Evolutionary conservation across 176 grass and related monocot genomes (phyloP).

Genomic region (Elymus sibiricus): DNA sequence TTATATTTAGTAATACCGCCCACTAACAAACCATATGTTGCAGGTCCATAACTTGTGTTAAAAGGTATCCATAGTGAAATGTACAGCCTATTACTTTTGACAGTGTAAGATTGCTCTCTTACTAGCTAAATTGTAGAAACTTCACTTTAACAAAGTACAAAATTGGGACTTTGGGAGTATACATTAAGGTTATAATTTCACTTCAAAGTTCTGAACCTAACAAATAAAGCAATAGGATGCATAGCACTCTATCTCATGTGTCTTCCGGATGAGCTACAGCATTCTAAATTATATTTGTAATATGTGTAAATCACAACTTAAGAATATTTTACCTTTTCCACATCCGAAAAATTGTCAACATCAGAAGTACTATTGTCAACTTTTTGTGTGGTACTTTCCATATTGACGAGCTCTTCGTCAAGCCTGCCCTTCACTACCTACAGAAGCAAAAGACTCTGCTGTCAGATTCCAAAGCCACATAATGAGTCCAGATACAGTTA

Average conservation of each 20-base stretch:
- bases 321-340: conserved; percentile 38
- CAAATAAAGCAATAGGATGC: background rate
- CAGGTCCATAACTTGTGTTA: conserved; percentile 7
- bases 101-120: background rate
- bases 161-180: background rate
- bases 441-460: conserved; percentile 17
- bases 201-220: conserved; percentile 10
- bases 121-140: conserved; percentile 23
- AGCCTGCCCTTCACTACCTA: conserved; percentile 69
- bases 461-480: conserved; percentile 11
- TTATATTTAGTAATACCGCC: background rate
- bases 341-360: conserved; percentile 26
- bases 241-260: background rate
- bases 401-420: conserved; percentile 36
- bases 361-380: conserved; percentile 27
- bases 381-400: conserved; percentile 44
- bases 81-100: background rate
- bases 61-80: conserved; percentile 7
- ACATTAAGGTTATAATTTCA: background rate
- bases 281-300: background rate
- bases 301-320: background rate
- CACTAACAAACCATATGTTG: background rate
- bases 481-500: background rate
- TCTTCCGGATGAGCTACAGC: conserved; percentile 12
- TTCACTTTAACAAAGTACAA: background rate